Conservation (phyloP, 495 filamentous ascomycete genomes). For the Aspergillus bridgeri region DNA sequence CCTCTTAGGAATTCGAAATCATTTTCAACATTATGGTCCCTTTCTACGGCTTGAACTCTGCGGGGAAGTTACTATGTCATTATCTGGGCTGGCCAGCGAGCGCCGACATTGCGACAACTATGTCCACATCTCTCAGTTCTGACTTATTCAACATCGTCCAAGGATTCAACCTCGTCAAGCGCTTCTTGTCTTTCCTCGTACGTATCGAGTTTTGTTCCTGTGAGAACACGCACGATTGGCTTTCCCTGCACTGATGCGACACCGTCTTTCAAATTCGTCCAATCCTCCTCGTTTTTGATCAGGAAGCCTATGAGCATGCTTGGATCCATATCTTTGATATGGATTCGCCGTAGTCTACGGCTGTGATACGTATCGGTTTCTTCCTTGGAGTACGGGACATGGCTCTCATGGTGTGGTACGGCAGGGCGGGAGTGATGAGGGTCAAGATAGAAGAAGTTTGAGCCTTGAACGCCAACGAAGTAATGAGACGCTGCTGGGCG, state of each 20-base stretch:
- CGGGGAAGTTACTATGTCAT: constrained; percentile 48
- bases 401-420: constrained; percentile 53
- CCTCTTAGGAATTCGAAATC: constrained; percentile 45
- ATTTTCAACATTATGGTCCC: background rate
- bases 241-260: constrained; percentile 72
- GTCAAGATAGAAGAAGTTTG: constrained; percentile 90
- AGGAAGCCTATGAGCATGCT: constrained; percentile 99
- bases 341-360: constrained; percentile 72
- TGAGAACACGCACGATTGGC: constrained; percentile 72
- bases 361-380: constrained; percentile 87
- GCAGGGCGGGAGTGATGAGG: constrained; percentile 77
- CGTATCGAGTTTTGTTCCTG: constrained; percentile 58
- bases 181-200: constrained; percentile 62
- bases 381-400: constrained; percentile 56
- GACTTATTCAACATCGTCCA: constrained; percentile 62
- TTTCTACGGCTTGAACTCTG: background rate
- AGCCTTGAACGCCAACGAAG: constrained; percentile 91
- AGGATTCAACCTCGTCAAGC: background rate
- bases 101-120: no score
- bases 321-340: constrained; percentile 92
- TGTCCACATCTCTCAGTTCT: no score
- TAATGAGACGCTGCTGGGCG: constrained; percentile 95
- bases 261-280: constrained; percentile 71
- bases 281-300: constrained; percentile 77
- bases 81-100: no score